Evolutionary conservation across 805 yeast species (phyloP).

Genomic region (Candida fluviatilis): DNA sequence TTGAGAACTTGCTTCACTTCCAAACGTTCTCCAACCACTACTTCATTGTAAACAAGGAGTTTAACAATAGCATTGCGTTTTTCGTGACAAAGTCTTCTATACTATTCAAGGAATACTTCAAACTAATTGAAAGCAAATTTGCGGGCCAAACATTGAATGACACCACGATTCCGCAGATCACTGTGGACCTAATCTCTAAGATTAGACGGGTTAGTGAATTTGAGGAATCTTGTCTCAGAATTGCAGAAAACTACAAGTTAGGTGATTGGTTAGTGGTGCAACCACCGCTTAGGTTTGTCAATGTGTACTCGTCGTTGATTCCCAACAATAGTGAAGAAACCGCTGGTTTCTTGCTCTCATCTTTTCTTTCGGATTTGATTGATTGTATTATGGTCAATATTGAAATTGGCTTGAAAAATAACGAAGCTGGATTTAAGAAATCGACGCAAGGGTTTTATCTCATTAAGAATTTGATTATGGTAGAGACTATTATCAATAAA

Average conservation of each 20-base stretch:
- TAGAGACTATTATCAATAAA: constrained; percentile 69
- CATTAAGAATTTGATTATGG: constrained; percentile 63
- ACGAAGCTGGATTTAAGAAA: constrained; percentile 25
- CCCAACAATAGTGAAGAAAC: constrained; percentile 34
- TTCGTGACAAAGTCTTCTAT: constrained; percentile 21
- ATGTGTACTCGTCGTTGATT: constrained; percentile 46
- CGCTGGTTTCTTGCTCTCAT: constrained; percentile 51
- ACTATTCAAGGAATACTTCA: constrained; percentile 55
- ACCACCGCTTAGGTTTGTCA: constrained; percentile 47
- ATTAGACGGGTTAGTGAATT: constrained; percentile 64
- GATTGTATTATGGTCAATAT: constrained; percentile 67
- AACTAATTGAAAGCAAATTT: constrained; percentile 51
- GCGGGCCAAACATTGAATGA: constrained; percentile 30
- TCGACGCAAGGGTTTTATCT: constrained; percentile 65
- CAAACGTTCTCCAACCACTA: constrained; percentile 7
- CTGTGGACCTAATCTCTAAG: constrained; percentile 68
- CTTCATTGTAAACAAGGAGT: constrained; percentile 3
- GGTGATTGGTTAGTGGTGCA: constrained; percentile 67
- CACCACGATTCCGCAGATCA: constrained; percentile 64
- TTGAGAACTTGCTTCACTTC: constrained; percentile 37
- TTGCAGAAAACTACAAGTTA: constrained; percentile 49
- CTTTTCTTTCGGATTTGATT: constrained; percentile 71
- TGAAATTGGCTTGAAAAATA: constrained; percentile 51
- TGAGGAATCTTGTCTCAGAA: constrained; percentile 45
- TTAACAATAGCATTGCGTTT: constrained; percentile 11